A percentile compares a stretch with the other conserved stretches of the same genome.
Conservation (phyloP, 306 rosid genomes). For the Medicago lupulina region DNA sequence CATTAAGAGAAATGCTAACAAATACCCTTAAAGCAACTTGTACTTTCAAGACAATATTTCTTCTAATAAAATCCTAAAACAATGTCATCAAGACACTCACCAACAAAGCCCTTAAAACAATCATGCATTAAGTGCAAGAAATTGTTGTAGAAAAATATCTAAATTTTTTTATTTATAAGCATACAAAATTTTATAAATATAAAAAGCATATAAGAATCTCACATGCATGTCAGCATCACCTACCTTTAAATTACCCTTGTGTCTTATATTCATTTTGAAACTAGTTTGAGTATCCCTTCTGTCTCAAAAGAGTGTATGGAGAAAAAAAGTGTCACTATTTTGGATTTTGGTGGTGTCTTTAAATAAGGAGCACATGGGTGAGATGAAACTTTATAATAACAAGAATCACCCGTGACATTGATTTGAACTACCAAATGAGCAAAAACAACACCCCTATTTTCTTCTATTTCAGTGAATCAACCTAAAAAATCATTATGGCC, state of each 20-base stretch:
- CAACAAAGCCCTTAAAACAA: too few relatives aligned
- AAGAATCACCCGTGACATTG: slow-evolving; percentile 36
- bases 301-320: slow-evolving; percentile 11
- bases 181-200: not conserved
- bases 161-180: too few relatives aligned
- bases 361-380: slow-evolving; percentile 31
- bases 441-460: slow-evolving; percentile 15
- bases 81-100: too few relatives aligned
- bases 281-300: slow-evolving; percentile 37
- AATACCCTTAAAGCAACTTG: too few relatives aligned
- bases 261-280: slow-evolving; percentile 37
- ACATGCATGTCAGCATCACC: slow-evolving; percentile 25
- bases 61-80: too few relatives aligned
- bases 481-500: slow-evolving; percentile 33
- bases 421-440: slow-evolving; percentile 20
- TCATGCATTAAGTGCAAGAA: too few relatives aligned
- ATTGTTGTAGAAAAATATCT: too few relatives aligned
- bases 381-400: not conserved
- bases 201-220: slow-evolving; percentile 6
- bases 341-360: slow-evolving; percentile 33
- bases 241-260: slow-evolving; percentile 41
- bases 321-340: slow-evolving; percentile 18
- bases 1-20: too few relatives aligned
- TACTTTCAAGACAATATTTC: too few relatives aligned
- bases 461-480: slow-evolving; percentile 33